These are phyloP conservation scores for Tausonia pullulans DNA, from an alignment of 1,284 basidiomycete species.

Conservation along the genomic window DNA sequence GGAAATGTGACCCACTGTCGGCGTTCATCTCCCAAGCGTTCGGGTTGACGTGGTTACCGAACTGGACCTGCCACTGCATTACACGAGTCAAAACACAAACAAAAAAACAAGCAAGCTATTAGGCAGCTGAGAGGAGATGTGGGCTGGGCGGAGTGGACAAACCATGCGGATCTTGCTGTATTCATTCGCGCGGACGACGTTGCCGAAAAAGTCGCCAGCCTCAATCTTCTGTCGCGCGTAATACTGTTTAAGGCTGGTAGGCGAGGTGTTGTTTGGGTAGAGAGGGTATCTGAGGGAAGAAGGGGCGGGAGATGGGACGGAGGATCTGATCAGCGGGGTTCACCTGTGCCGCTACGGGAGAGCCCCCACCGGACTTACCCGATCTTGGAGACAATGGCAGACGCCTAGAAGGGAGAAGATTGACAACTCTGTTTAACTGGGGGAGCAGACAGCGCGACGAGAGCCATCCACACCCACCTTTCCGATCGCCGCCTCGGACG, in stretches of 20 bases:
- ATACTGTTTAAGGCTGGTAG: slow-evolving; percentile 59
- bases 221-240: slow-evolving; percentile 60
- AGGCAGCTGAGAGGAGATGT: too few relatives aligned
- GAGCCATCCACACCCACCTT: slow-evolving; percentile 45
- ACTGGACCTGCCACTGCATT: slow-evolving; percentile 49
- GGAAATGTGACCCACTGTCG: slow-evolving; percentile 49
- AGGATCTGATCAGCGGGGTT: too few relatives aligned
- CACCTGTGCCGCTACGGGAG: background rate
- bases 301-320: background rate
- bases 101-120: too few relatives aligned
- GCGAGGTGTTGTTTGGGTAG: slow-evolving; percentile 66
- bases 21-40: slow-evolving; percentile 74
- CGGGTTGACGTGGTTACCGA: slow-evolving; percentile 61
- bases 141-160: too few relatives aligned
- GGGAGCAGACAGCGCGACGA: background rate
- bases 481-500: slow-evolving; percentile 66
- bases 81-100: too few relatives aligned
- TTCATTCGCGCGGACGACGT: slow-evolving; percentile 35
- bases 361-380: slow-evolving; percentile 20
- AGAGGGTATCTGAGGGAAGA: slow-evolving; percentile 65
- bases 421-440: background rate
- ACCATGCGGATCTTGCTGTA: slow-evolving; percentile 30
- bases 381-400: slow-evolving; percentile 35
- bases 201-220: slow-evolving; percentile 68
- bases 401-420: slow-evolving; percentile 20